These are phyloP conservation scores for Lophium mytilinum DNA, from an alignment of 495 filamentous ascomycete genomes.

Conservation along the genomic window DNA sequence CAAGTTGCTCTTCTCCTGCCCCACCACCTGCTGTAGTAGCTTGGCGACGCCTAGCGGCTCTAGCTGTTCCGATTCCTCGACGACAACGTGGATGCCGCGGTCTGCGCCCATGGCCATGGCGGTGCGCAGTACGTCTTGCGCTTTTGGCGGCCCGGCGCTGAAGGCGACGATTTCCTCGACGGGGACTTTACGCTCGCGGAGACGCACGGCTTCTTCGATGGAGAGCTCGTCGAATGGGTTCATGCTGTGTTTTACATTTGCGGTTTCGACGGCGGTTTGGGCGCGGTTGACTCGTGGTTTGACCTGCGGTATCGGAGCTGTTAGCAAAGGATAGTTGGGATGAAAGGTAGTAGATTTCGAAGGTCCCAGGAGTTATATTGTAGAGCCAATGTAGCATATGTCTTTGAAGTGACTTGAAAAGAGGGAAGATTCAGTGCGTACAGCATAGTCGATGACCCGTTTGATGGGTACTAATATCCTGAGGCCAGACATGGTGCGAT, in stretches of 20 bases:
- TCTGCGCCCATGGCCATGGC: conserved; percentile 99
- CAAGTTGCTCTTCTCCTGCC: conserved; percentile 76
- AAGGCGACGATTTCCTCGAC: conserved; percentile 88
- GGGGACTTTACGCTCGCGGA: conserved; percentile 66
- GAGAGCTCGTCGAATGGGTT: conserved; percentile 99
- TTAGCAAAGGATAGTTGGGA: conserved; percentile 1
- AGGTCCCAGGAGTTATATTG: neutral
- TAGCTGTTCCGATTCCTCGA: conserved; percentile 54
- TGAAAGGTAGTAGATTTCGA: neutral
- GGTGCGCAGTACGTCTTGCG: conserved; percentile 78
- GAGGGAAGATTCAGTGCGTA: conserved; percentile 39
- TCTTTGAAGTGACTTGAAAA: neutral
- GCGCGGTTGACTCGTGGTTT: conserved; percentile 97
- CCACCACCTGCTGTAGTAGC: conserved; percentile 66
- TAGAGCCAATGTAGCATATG: conserved; percentile 5
- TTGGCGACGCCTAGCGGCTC: conserved; percentile 91
- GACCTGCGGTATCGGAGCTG: conserved; percentile 48
- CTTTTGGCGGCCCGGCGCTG: conserved; percentile 78
- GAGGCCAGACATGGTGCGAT: conserved; percentile 61
- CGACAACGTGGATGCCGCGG: conserved; percentile 74
- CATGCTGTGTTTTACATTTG: conserved; percentile 90
- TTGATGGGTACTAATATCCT: conserved; percentile 94
- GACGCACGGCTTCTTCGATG: conserved; percentile 87
- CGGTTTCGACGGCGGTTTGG: conserved; percentile 85
- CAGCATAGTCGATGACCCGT: conserved; percentile 98